Base-by-base conservation (phyloP, 2,329 filamentous ascomycete species). In the Macrophomina pseudophaseolina region DNA sequence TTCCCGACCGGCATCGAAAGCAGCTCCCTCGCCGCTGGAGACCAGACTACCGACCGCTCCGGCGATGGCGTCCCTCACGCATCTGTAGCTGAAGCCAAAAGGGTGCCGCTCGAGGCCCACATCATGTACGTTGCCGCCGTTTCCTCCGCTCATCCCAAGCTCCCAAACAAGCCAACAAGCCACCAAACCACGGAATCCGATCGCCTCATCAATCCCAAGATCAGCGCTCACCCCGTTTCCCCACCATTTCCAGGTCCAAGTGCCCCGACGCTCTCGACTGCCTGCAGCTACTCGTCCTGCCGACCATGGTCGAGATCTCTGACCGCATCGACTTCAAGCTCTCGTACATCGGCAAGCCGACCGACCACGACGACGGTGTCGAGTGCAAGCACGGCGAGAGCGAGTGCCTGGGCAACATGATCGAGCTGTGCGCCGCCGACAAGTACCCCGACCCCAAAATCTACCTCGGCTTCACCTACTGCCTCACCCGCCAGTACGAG, bases 371-470 rank as follows among this genome's bases (percentile, higher is more conserved):
- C 72, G 92, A 94, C 72, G 94, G 93, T 65, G 90, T 98, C 68
- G 84, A 88, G 40, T 99, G 95, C 83, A 94, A 85, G 81, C 95
- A 99, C 77, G 95, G 95, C 7, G 91, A 93, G 5, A 85, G 85
- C 49, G 95, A 99, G 81, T 99, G 92, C 78, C 87, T 98, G 73
- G 95, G 95, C 69, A 93, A 99, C 80, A 97, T 97, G 76, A 84
- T 99, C 78, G 91, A 97, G 77, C 90, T 99, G 59, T 99, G 95
- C 80, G 94, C 94, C 40, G 89, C 90, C 67, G 84, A 90, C 69
- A 85, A 95, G 38, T 95, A 95, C 74, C 91, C 92, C 35, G 89
- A 94, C 70, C 91, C 92, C 38, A 95, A 97, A 80, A 91, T 90
- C 70, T 94, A 91, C 73, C 88, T 99, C 28, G 94, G 94, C 68